Evolutionary conservation across 2,329 filamentous ascomycete species (phyloP).

Genomic region (Lecanicillium sp.): DNA sequence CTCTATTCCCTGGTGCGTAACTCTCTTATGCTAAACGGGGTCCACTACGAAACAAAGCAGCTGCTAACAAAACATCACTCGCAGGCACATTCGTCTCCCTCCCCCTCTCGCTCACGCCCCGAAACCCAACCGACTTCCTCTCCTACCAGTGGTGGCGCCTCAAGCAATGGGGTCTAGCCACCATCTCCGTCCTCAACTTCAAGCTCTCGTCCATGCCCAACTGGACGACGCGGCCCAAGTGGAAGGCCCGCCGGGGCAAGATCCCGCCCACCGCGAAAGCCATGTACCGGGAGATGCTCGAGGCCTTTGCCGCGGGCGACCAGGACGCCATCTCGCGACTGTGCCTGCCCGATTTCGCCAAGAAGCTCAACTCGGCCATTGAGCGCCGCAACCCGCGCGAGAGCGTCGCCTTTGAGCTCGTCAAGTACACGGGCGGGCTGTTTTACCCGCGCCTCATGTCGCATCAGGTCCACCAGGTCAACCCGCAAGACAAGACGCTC

Average conservation of each 20-base stretch:
- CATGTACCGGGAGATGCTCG: constrained; percentile 54
- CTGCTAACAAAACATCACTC: neutral
- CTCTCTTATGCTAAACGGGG: too few relatives aligned
- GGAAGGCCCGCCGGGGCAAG: constrained; percentile 32
- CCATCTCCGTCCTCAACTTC: constrained; percentile 26
- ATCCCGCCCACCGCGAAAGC: constrained; percentile 47
- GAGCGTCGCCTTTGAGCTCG: constrained; percentile 45
- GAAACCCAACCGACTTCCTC: constrained; percentile 18
- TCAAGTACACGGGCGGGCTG: constrained; percentile 36
- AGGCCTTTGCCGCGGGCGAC: constrained; percentile 53
- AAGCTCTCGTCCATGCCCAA: constrained; percentile 38
- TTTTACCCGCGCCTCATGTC: constrained; percentile 44
- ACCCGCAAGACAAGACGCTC: constrained; percentile 29
- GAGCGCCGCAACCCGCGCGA: constrained; percentile 39
- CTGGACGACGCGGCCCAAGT: constrained; percentile 32
- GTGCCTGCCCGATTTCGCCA: constrained; percentile 45
- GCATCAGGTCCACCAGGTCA: constrained; percentile 42
- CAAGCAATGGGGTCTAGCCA: constrained; percentile 27
- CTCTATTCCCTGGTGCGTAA: constrained; percentile 24
- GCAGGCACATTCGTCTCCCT: constrained; percentile 42
- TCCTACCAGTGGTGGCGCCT: constrained; percentile 29
- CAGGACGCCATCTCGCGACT: constrained; percentile 39
- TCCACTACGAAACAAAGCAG: too few relatives aligned
- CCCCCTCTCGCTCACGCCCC: constrained; percentile 27
- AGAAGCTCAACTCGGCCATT: constrained; percentile 45